Percentiles rank a stretch among this genome's conserved stretches.
These are phyloP conservation scores for Durotheca rogersii DNA, from an alignment of 495 filamentous ascomycete species.

Conservation along the genomic window DNA sequence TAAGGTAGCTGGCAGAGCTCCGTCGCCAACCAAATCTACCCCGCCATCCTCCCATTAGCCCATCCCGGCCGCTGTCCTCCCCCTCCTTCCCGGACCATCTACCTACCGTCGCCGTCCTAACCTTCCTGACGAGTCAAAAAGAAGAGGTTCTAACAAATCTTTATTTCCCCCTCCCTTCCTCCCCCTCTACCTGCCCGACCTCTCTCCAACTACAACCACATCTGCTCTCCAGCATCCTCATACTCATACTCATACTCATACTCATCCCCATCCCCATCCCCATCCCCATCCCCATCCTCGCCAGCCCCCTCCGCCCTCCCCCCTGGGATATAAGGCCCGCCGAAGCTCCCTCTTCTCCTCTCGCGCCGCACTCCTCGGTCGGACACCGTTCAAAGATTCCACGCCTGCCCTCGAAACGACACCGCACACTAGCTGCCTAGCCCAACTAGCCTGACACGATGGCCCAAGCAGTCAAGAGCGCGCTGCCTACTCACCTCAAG, in stretches of 20 bases:
- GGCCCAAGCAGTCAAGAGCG: slow-evolving; percentile 66
- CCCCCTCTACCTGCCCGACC: background rate
- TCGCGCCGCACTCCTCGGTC: too few species aligned
- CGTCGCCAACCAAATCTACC: slow-evolving; percentile 25
- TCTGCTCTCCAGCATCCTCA: slow-evolving; percentile 23
- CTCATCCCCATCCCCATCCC: background rate
- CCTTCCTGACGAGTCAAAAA: too few species aligned
- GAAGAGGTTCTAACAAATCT: too few species aligned
- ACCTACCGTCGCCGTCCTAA: slow-evolving; percentile 10
- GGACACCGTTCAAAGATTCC: too few species aligned
- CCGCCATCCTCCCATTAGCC: slow-evolving; percentile 21
- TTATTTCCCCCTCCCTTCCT: background rate
- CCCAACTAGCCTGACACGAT: slow-evolving; percentile 49
- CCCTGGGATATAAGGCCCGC: too few species aligned
- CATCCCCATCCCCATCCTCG: background rate
- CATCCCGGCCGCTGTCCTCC: background rate
- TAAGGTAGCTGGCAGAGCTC: slow-evolving; percentile 28
- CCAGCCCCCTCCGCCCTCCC: too few species aligned
- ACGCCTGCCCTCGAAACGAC: slow-evolving; percentile 6
- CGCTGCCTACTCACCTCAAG: slow-evolving; percentile 80
- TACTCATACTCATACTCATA: background rate
- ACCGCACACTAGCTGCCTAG: background rate
- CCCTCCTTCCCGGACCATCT: background rate
- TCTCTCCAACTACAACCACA: slow-evolving; percentile 13
- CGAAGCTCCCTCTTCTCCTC: too few species aligned